Percentiles rank a stretch among this genome's conserved stretches.
Conservation (phyloP, 371 early-diverging fungal genomes). For the Blastocladiella emersonii region DNA sequence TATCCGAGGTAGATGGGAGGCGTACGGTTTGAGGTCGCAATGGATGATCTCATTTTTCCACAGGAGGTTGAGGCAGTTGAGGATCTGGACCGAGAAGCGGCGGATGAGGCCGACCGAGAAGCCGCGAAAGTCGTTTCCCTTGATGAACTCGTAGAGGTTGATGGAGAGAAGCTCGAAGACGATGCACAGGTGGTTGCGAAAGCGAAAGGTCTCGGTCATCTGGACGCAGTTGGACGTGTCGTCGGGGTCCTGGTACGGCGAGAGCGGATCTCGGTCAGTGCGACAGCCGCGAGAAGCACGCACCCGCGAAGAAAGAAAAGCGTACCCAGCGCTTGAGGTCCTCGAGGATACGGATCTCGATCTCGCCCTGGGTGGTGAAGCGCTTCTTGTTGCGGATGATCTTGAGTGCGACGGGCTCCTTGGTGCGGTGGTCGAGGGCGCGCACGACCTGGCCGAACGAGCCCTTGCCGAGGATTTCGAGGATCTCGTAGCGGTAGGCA, state of each 20-base stretch:
- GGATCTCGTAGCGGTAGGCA: conserved; percentile 77
- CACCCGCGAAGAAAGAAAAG: neutral
- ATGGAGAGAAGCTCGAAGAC: conserved; percentile 86
- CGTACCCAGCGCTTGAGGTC: conserved; percentile 46
- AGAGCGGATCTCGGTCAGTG: too few relatives aligned
- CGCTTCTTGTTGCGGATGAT: conserved; percentile 88
- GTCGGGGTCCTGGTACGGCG: conserved; percentile 53
- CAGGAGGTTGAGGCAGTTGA: conserved; percentile 69
- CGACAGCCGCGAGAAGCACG: neutral
- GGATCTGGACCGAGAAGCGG: conserved; percentile 70
- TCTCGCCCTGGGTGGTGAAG: conserved; percentile 87
- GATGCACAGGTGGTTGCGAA: conserved; percentile 88
- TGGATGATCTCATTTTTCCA: conserved; percentile 74
- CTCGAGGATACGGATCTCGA: conserved; percentile 84
- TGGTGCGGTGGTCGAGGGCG: conserved; percentile 79
- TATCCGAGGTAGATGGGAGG: too few relatives aligned
- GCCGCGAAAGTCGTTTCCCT: conserved; percentile 83
- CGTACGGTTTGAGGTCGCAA: conserved; percentile 96
- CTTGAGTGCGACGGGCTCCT: conserved; percentile 80
- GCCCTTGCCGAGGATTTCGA: conserved; percentile 84
- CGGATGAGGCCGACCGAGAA: conserved; percentile 66
- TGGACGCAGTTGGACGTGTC: conserved; percentile 65
- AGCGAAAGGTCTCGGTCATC: conserved; percentile 81
- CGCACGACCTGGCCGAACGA: conserved; percentile 96
- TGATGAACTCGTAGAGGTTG: conserved; percentile 95